Conservation (phyloP, 2,329 filamentous ascomycete genomes). For the Cytospora chrysosperma region DNA sequence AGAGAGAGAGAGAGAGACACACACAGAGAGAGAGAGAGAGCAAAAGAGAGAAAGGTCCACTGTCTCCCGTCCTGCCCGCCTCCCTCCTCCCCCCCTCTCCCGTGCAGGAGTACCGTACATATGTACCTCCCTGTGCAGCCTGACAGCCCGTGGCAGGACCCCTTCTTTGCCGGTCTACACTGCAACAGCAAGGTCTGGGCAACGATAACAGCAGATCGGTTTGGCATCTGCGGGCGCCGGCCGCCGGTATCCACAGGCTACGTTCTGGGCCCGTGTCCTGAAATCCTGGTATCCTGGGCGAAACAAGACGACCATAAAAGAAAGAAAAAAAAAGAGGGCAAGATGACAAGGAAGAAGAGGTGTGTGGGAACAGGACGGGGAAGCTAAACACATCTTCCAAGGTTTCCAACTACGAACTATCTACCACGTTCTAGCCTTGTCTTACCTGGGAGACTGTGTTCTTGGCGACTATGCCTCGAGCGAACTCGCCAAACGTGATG, state of each 20-base stretch:
- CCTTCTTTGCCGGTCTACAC: no score
- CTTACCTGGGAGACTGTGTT: conserved; percentile 49
- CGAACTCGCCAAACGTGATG: conserved; percentile 75
- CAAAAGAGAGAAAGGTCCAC: not conserved
- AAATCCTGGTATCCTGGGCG: not conserved
- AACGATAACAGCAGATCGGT: not conserved
- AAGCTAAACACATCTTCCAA: not conserved
- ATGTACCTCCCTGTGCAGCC: no score
- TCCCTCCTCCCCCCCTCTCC: not conserved
- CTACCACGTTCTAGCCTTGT: not conserved
- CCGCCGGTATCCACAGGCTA: not conserved
- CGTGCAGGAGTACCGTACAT: no score
- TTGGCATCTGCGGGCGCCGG: no score
- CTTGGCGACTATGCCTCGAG: conserved; percentile 58
- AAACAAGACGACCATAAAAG: no score
- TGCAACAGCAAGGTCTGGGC: no score
- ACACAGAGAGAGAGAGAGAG: not conserved
- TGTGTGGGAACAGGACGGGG: not conserved
- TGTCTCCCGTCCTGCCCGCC: not conserved
- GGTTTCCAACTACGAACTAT: no score
- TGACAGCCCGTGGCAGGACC: no score
- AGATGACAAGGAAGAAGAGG: no score
- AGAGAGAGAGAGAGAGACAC: no score
- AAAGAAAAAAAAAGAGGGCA: no score
- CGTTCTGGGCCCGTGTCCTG: not conserved